A percentile compares a stretch with the other conserved stretches of the same genome.
phyloP scores from a whole-genome alignment of 1,284 basidiomycete genomes.

The Trametes versicolor region DNA sequence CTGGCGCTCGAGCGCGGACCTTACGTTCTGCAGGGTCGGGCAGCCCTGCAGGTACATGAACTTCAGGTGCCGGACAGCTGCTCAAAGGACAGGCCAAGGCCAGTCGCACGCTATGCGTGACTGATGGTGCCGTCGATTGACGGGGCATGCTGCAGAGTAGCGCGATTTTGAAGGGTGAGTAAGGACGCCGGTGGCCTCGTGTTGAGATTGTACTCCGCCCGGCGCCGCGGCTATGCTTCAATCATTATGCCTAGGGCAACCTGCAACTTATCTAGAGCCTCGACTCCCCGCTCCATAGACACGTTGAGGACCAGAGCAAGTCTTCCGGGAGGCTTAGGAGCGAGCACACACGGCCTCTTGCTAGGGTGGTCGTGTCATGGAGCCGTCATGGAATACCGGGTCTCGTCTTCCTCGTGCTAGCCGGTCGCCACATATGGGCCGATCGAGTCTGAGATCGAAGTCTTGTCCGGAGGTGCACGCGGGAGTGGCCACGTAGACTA shows the following conservation, averaged over 20 bases:
- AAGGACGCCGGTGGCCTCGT: background rate
- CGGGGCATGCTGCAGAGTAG: background rate
- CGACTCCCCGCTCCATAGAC: too few relatives aligned
- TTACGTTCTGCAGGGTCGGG: background rate
- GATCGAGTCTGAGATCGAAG: slow-evolving; percentile 21
- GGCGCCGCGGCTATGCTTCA: background rate
- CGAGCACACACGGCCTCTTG: too few relatives aligned
- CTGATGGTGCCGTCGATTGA: background rate
- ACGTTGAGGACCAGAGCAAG: too few relatives aligned
- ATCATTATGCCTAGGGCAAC: background rate
- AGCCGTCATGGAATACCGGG: too few relatives aligned
- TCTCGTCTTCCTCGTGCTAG: too few relatives aligned
- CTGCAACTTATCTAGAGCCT: too few relatives aligned
- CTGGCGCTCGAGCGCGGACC: background rate
- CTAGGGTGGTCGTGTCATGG: too few relatives aligned
- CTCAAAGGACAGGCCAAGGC: background rate
- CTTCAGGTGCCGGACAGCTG: background rate
- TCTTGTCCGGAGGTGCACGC: slow-evolving; percentile 7
- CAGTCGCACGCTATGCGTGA: background rate
- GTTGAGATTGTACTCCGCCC: background rate
- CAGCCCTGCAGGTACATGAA: background rate
- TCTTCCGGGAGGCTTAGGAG: too few relatives aligned
- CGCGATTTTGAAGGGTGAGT: background rate
- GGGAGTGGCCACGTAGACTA: slow-evolving; percentile 3
- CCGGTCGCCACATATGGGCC: background rate